Evolutionary conservation across 768 basidiomycete species (phyloP).

Genomic region (Grammothele lineata): DNA sequence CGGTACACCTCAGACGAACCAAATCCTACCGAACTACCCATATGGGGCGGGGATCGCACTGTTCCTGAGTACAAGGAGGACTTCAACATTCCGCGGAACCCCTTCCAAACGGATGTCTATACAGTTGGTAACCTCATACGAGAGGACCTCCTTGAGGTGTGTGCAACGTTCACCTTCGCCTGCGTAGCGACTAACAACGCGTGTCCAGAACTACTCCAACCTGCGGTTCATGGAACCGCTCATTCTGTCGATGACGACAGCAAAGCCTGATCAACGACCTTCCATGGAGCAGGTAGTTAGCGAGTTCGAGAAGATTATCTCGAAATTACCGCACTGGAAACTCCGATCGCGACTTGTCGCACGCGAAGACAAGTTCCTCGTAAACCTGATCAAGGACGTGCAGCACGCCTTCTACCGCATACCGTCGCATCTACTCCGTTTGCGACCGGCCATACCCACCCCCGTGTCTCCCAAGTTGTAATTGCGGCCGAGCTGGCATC

Average conservation of each 20-base stretch:
- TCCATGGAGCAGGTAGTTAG: conserved; percentile 13
- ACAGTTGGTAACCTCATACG: conserved; percentile 23
- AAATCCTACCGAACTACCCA: too few species aligned
- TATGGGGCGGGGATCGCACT: too few species aligned
- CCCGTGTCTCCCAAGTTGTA: too few species aligned
- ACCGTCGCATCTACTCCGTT: too few species aligned
- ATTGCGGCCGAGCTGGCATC: too few species aligned
- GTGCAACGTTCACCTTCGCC: too few species aligned
- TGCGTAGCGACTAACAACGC: too few species aligned
- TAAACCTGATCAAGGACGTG: neutral
- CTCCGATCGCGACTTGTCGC: conserved; percentile 1
- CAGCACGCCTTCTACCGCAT: too few species aligned
- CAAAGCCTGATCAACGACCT: conserved; percentile 22
- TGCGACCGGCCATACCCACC: too few species aligned
- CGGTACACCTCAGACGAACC: too few species aligned
- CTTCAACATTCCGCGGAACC: neutral
- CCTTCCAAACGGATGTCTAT: neutral
- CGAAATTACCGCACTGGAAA: conserved; percentile 1
- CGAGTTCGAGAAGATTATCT: conserved; percentile 9
- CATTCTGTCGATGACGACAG: conserved; percentile 20
- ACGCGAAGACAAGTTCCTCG: conserved; percentile 1
- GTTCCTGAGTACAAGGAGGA: conserved; percentile 29
- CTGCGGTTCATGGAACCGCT: conserved; percentile 24
- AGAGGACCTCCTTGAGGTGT: neutral
- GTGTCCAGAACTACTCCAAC: conserved; percentile 4